These are phyloP conservation scores for Ochetophila trinervis DNA, from an alignment of 306 rosid genomes.

Conservation along the genomic window DNA sequence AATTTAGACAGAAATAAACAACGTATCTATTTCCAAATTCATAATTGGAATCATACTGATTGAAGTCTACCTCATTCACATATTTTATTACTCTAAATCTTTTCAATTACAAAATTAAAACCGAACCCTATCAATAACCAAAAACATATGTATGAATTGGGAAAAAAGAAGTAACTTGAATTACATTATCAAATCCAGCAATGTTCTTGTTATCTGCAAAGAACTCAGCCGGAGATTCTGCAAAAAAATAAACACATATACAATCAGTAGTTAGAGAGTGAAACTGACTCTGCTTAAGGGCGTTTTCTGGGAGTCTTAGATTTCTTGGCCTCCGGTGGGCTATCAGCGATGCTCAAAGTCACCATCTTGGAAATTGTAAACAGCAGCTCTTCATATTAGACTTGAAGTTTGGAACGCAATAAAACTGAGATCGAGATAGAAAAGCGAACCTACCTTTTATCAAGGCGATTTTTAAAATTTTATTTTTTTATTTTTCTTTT, in stretches of 20 bases:
- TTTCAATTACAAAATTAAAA: background rate
- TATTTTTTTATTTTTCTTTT: too few species aligned
- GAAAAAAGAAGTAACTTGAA: constrained; percentile 8
- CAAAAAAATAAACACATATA: constrained; percentile 2
- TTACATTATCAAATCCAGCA: constrained; percentile 91
- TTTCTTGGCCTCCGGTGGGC: constrained; percentile 55
- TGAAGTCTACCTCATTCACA: too few species aligned
- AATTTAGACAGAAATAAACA: background rate
- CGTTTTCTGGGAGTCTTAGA: constrained; percentile 63
- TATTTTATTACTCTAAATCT: too few species aligned
- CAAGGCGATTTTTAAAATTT: too few species aligned
- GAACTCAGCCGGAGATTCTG: constrained; percentile 96
- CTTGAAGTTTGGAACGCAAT: too few species aligned
- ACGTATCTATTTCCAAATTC: background rate
- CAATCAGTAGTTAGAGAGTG: background rate
- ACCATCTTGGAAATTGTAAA: constrained; percentile 43
- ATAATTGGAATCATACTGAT: too few species aligned
- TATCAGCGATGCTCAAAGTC: constrained; percentile 35
- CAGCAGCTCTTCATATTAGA: too few species aligned
- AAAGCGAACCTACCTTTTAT: too few species aligned
- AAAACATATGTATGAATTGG: background rate
- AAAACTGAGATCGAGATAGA: too few species aligned
- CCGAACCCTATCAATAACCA: background rate
- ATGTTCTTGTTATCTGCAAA: constrained; percentile 95
- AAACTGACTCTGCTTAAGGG: constrained; percentile 73